phyloP scores from a whole-genome alignment of 2,329 filamentous ascomycete species.

The Colletotrichum sp. region DNA sequence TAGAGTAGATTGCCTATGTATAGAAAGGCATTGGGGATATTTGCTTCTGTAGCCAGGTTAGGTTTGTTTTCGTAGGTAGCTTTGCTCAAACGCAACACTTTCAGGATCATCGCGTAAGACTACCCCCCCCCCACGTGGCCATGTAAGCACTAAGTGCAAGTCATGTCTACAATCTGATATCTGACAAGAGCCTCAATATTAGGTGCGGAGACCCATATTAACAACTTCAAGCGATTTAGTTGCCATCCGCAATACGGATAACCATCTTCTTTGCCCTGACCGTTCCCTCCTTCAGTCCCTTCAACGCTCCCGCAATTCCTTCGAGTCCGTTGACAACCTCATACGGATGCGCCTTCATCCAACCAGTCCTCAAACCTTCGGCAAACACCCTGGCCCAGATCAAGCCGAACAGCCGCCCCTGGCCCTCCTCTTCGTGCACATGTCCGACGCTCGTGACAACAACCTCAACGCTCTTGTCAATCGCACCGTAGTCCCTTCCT shows the following conservation, averaged over 20 bases:
- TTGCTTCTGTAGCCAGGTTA: neutral
- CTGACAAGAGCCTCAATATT: neutral
- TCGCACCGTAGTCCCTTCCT: neutral
- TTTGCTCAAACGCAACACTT: neutral
- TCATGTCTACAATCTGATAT: neutral
- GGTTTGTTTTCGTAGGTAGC: neutral
- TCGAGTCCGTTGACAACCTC: slow-evolving; percentile 18
- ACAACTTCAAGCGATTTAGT: neutral
- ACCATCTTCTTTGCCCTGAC: slow-evolving; percentile 24
- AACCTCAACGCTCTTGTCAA: slow-evolving; percentile 18
- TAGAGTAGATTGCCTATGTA: neutral
- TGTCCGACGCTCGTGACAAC: slow-evolving; percentile 8
- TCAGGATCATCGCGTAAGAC: neutral
- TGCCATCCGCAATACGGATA: slow-evolving; percentile 16
- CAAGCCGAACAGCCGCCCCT: slow-evolving; percentile 17
- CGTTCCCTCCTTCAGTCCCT: slow-evolving; percentile 13
- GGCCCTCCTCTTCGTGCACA: slow-evolving; percentile 15
- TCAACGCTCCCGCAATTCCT: slow-evolving; percentile 12
- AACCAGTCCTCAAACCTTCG: slow-evolving; percentile 17
- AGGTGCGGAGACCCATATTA: neutral
- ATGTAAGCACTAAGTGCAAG: neutral
- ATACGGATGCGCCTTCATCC: slow-evolving; percentile 22
- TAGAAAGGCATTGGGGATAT: neutral
- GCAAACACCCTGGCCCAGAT: slow-evolving; percentile 17
- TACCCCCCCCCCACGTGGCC: neutral